Evolutionary conservation across 2,329 filamentous ascomycete species (phyloP), one percentile per base, ranked within the genome.

Genomic region (Nannizziopsis arthrosporioides): DNA sequence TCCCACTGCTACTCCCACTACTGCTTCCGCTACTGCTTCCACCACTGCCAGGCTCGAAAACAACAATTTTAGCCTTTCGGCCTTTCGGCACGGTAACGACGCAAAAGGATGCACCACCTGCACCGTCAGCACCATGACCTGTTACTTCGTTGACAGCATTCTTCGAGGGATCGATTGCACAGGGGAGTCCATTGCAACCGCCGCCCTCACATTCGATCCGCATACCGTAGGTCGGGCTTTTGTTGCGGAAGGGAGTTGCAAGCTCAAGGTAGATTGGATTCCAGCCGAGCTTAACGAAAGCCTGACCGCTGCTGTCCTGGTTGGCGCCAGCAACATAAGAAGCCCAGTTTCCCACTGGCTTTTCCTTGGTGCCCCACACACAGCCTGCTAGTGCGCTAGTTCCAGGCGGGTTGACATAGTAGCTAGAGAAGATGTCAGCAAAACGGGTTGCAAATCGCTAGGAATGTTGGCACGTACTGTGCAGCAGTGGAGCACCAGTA

Each of bases 301-400:
- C 87, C 52, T 76, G 66, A 44, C 84, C 85, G 44, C 65, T 71
- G 41, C 59, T 56, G 55, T 80, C 79, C 12, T 79, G 80, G 65
- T 89, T 89, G 49, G 82, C 81, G 50, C 85, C 85, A 11, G 81
- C 81, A 54, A 88, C 84, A 59, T 81, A 90, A 1, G 83, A 80
- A 44, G 76, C 72, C 85, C 85, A 89, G 69, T 89, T 89, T 43
- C 84, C 85, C 55, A 79, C 65, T 1, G 82, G 73, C 53, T 80
- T 71, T 36, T 69, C 68, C 7, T 71, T 71, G 39, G 75, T 75
- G 50, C 85, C 83, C 85, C 85, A 89, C 49, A 82, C 65, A 62
- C 85, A 90, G 44, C 76, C 84, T 43, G 79, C 73, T 4, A 70
- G 68, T 5, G 74, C 68, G 22, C 61, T 57, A 40, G 78, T 71